Percentiles rank a stretch among this genome's conserved stretches.
These are phyloP conservation scores for Hyphodiscus hymeniophilus DNA, from an alignment of 495 filamentous ascomycete species.

Conservation along the genomic window DNA sequence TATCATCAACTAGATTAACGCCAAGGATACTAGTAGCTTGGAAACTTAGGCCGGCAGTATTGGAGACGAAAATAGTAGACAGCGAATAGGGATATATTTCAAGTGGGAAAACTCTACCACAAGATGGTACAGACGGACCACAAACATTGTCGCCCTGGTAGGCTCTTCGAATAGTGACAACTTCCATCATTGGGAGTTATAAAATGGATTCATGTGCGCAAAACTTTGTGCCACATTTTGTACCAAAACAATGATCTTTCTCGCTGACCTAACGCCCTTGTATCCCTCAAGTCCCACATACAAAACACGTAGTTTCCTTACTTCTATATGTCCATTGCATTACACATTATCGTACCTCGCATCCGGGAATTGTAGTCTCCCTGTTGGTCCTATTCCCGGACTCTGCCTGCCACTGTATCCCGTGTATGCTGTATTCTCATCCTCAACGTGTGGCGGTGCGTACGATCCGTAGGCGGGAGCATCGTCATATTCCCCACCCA, in stretches of 20 bases:
- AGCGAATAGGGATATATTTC: too few species aligned
- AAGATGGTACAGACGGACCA: too few species aligned
- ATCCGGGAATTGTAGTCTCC: slow-evolving; percentile 16
- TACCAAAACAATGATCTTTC: neutral
- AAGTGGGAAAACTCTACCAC: too few species aligned
- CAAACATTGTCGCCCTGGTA: too few species aligned
- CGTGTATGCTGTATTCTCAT: slow-evolving; percentile 8
- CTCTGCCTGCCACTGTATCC: slow-evolving; percentile 10
- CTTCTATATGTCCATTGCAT: neutral
- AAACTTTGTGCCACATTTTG: too few species aligned
- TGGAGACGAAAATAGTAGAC: too few species aligned
- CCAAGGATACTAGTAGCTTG: too few species aligned
- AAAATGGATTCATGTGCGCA: too few species aligned
- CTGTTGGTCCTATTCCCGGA: slow-evolving; percentile 1
- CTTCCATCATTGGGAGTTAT: too few species aligned
- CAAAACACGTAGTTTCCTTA: slow-evolving; percentile 4
- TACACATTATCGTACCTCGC: slow-evolving; percentile 19
- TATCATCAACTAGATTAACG: too few species aligned
- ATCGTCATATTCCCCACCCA: slow-evolving; percentile 8
- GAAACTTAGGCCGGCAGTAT: too few species aligned
- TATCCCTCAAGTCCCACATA: neutral
- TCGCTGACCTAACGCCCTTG: neutral
- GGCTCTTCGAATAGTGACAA: too few species aligned
- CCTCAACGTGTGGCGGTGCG: slow-evolving; percentile 17
- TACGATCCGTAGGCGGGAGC: slow-evolving; percentile 10